A percentile compares a stretch with the other conserved stretches of the same genome.
These are phyloP conservation scores for Maudiozyma barnettii DNA, from an alignment of 805 yeast species.

Conservation along the genomic window DNA sequence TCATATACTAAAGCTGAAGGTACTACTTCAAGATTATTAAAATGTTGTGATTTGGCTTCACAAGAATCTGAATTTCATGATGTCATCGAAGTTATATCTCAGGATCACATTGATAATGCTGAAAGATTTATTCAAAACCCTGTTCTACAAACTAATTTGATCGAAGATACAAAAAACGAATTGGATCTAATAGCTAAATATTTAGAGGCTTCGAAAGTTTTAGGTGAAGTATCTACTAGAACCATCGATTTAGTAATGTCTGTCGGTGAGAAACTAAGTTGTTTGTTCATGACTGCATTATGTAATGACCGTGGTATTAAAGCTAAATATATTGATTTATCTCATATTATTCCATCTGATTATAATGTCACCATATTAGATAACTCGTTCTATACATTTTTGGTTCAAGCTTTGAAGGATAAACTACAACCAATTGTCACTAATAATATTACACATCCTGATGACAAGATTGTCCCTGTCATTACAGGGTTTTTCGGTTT, in stretches of 20 bases:
- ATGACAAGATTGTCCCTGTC: slow-evolving; percentile 57
- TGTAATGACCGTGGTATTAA: slow-evolving; percentile 75
- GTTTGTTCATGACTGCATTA: slow-evolving; percentile 78
- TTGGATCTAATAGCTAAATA: slow-evolving; percentile 58
- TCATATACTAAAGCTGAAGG: slow-evolving; percentile 89
- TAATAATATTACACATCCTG: slow-evolving; percentile 12
- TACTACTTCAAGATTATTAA: slow-evolving; percentile 77
- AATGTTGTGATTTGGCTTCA: slow-evolving; percentile 74
- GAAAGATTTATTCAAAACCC: slow-evolving; percentile 36
- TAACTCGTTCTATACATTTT: slow-evolving; percentile 48
- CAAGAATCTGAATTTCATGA: slow-evolving; percentile 47
- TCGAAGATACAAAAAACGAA: slow-evolving; percentile 53
- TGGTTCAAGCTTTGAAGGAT: slow-evolving; percentile 44
- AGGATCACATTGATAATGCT: slow-evolving; percentile 76
- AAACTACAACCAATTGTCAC: slow-evolving; percentile 35
- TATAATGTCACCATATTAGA: slow-evolving; percentile 52
- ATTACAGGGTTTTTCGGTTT: slow-evolving; percentile 92
- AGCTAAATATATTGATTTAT: slow-evolving; percentile 71
- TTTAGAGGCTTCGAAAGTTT: slow-evolving; percentile 77
- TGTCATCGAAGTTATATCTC: slow-evolving; percentile 56
- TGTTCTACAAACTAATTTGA: slow-evolving; percentile 42
- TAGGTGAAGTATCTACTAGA: slow-evolving; percentile 84
- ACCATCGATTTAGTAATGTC: slow-evolving; percentile 87
- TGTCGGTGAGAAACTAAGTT: slow-evolving; percentile 86
- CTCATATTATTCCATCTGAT: slow-evolving; percentile 58